Percentiles rank a stretch among this genome's conserved stretches.
These are phyloP conservation scores for Kwoniella sp. DNA, from an alignment of 768 basidiomycete species.

Conservation along the genomic window DNA sequence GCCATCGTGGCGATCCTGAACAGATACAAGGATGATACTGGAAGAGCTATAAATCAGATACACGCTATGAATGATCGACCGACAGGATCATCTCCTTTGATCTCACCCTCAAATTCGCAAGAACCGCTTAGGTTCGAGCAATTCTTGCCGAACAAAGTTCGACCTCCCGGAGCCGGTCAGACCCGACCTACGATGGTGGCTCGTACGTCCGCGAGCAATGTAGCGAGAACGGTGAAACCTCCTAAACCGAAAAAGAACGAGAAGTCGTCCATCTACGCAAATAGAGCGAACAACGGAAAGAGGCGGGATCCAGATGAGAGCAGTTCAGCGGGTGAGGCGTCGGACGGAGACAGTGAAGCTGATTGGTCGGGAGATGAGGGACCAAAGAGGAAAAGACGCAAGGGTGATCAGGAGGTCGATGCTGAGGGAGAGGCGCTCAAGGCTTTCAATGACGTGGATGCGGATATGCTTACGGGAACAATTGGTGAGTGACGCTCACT, in stretches of 20 bases:
- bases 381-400: conserved; percentile 34
- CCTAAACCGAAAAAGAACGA: conserved; percentile 45
- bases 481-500: conserved; percentile 57
- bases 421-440: conserved; percentile 54
- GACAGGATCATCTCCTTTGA: conserved; percentile 4
- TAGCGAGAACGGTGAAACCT: conserved; percentile 1
- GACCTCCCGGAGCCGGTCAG: conserved; percentile 3
- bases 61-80: conserved; percentile 12
- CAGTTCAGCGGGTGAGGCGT: conserved; percentile 28
- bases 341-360: conserved; percentile 38
- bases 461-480: conserved; percentile 58
- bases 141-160: conserved; percentile 6
- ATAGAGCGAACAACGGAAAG: conserved; percentile 33
- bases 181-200: conserved; percentile 10
- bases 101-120: not conserved
- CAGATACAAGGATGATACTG: conserved; percentile 12
- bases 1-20: conserved; percentile 5
- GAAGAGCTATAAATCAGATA: conserved; percentile 30
- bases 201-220: not conserved
- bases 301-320: conserved; percentile 46
- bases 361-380: conserved; percentile 47
- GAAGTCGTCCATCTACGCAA: conserved; percentile 50
- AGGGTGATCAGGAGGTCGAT: conserved; percentile 40
- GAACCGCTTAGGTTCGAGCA: conserved; percentile 9
- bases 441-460: conserved; percentile 58